phyloP scores from a whole-genome alignment of 116 monocot genomes.

The Iris pallida region DNA sequence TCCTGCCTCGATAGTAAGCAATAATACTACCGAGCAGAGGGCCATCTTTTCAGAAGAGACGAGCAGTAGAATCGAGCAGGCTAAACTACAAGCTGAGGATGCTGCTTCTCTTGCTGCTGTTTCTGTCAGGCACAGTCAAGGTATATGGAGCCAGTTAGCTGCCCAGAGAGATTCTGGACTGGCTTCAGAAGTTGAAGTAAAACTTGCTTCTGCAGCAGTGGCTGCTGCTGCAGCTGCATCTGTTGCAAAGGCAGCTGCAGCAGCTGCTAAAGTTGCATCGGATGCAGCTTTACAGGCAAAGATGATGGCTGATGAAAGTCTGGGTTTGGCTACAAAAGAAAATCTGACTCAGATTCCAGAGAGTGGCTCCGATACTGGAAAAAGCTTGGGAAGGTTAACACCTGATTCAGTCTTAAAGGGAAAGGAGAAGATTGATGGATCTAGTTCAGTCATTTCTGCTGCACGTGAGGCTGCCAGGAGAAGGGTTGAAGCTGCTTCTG shows the following conservation, averaged over 20 bases:
- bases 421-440: conserved; percentile 37
- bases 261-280: conserved; percentile 82
- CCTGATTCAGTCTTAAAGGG: conserved; percentile 49
- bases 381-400: conserved; percentile 24
- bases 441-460: conserved; percentile 60
- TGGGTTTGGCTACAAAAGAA: conserved; percentile 22
- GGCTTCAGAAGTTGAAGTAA: conserved; percentile 54
- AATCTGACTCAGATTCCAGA: conserved; percentile 20
- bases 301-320: conserved; percentile 82
- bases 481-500: conserved; percentile 83
- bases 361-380: conserved; percentile 19
- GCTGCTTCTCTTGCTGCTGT: conserved; percentile 70
- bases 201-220: conserved; percentile 82
- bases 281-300: conserved; percentile 85
- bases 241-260: conserved; percentile 93
- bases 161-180: conserved; percentile 45
- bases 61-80: conserved; percentile 59
- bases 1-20: conserved; percentile 30
- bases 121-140: conserved; percentile 58
- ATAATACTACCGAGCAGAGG: conserved; percentile 27
- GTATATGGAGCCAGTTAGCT: conserved; percentile 69
- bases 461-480: conserved; percentile 64
- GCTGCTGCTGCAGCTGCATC: conserved; percentile 69
- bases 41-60: conserved; percentile 63
- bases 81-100: conserved; percentile 73